phyloP scores from a whole-genome alignment of 305 asterid genomes.

The Striga hermonthica region DNA sequence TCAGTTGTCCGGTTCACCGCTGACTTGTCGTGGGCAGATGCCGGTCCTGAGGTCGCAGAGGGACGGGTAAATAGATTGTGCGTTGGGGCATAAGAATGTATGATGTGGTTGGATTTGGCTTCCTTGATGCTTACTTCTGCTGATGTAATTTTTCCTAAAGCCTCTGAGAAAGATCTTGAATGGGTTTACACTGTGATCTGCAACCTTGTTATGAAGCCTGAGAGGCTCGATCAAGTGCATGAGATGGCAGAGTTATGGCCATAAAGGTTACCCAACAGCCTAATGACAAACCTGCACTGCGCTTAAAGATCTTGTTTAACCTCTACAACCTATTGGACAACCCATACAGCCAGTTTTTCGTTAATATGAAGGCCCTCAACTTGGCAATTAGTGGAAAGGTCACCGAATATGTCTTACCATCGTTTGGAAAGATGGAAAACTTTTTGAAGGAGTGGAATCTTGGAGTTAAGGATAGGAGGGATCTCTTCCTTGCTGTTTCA shows the following conservation, averaged over 20 bases:
- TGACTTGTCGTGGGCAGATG: conserved; percentile 90
- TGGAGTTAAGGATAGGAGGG: conserved; percentile 72
- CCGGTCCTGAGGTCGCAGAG: conserved; percentile 91
- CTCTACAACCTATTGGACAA: conserved; percentile 88
- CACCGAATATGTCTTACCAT: conserved; percentile 65
- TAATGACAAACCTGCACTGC: conserved; percentile 70
- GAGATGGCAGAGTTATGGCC: conserved; percentile 77
- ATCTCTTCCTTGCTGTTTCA: conserved; percentile 65
- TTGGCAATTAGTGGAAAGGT: conserved; percentile 71
- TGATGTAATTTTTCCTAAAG: conserved; percentile 75
- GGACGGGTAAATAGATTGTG: conserved; percentile 69
- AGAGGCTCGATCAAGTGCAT: conserved; percentile 66
- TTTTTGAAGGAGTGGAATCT: conserved; percentile 79
- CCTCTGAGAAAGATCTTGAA: conserved; percentile 92
- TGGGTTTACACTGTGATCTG: conserved; percentile 77
- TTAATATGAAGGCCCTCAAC: conserved; percentile 83
- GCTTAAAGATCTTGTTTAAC: conserved; percentile 80
- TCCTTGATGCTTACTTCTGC: conserved; percentile 83
- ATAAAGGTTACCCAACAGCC: conserved; percentile 70
- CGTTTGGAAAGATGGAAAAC: conserved; percentile 68
- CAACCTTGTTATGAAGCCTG: conserved; percentile 80
- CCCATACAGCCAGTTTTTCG: conserved; percentile 80
- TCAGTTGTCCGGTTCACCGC: conserved; percentile 77
- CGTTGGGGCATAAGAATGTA: conserved; percentile 73
- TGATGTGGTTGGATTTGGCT: conserved; percentile 84